Base-by-base conservation (phyloP, 2,329 filamentous ascomycete genomes). In the Aschersonia sp. region DNA sequence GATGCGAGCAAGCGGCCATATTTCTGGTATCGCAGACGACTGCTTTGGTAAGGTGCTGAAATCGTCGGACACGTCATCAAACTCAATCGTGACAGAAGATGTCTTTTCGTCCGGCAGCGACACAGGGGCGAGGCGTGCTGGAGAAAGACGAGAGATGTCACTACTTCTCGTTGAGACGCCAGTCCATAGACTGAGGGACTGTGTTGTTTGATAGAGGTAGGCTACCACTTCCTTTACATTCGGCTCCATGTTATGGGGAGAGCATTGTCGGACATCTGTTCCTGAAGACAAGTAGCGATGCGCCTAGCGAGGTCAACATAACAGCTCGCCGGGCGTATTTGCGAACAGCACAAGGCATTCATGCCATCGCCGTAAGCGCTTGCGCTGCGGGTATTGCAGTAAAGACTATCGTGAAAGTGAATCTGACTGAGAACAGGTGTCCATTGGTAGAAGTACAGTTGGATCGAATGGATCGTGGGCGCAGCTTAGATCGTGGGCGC, bases 121-220 rank as follows among this genome's bases (percentile, higher is more conserved):
- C 30, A 61, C 56, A 33, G 57, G 54, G 1, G 57, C 54, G 11
- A 58, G 53, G 4, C 55, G 53, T 1, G 56, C 56, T 5, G 55
- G 55, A 2, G 57, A 49, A 9, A 54, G 50, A 2, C 51, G 52
- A n/a, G 60, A 52, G 11, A 59, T 54, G 31, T 56, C 48, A 6
- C 53, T 53, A 9, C 14, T 6, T 35, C 61, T 60, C 49, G 58
- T 60, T 47, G 68, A 64, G 39, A 66, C 55, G 32, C 58, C 67
- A 5, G 55, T 55, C 66, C 66, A 68, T 7, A 67, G 56, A 32
- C 58, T 62, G n/a, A 65, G 55, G 1, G 64, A 58, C 47, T 63
- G 63, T 1, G 63, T 62, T 4, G 63, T 57, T 65, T 66, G 68
- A 56, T 65, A 65, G 5, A 68, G 53, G 52, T 65, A 65, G 31